Conservation (phyloP, 352 stramenopile species). For the Globisporangium cylindrosporum region DNA sequence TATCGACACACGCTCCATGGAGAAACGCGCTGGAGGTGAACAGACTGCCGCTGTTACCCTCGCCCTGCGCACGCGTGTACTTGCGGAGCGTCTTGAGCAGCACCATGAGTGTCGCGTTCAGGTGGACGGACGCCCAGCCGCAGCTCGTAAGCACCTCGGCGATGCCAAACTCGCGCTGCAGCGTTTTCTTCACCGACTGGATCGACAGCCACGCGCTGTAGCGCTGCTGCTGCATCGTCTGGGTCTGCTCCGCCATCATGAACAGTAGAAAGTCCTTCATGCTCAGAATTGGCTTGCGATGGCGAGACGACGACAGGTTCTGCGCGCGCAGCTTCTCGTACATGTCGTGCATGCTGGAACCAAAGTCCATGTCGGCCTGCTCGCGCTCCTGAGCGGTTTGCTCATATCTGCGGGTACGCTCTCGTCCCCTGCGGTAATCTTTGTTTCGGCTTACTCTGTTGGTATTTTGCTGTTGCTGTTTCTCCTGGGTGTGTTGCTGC, state of each 20-base stretch:
- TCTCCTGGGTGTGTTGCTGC: not conserved
- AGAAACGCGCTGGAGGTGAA: slow-evolving; percentile 39
- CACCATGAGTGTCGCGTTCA: slow-evolving; percentile 59
- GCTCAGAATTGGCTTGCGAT: slow-evolving; percentile 33
- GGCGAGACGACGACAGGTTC: slow-evolving; percentile 20
- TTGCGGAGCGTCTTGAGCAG: slow-evolving; percentile 60
- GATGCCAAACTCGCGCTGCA: slow-evolving; percentile 53
- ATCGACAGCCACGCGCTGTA: slow-evolving; percentile 50
- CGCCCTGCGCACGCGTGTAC: slow-evolving; percentile 32
- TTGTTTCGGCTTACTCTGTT: not conserved
- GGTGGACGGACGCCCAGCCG: slow-evolving; percentile 54
- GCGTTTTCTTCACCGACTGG: slow-evolving; percentile 42
- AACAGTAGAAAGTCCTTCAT: slow-evolving; percentile 43
- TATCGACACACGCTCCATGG: slow-evolving; percentile 32
- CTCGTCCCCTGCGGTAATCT: not conserved
- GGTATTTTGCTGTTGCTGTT: slow-evolving; percentile 4
- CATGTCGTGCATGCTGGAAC: slow-evolving; percentile 39
- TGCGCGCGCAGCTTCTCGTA: slow-evolving; percentile 23
- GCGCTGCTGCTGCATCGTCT: slow-evolving; percentile 35
- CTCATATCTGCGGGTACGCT: slow-evolving; percentile 12
- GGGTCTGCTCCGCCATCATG: slow-evolving; percentile 34
- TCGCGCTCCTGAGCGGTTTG: slow-evolving; percentile 7
- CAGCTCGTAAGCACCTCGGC: slow-evolving; percentile 46
- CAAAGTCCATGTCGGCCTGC: slow-evolving; percentile 53
- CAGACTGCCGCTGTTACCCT: slow-evolving; percentile 11